phyloP scores from a whole-genome alignment of 345 rosid species.

The Aquilaria sinensis region DNA sequence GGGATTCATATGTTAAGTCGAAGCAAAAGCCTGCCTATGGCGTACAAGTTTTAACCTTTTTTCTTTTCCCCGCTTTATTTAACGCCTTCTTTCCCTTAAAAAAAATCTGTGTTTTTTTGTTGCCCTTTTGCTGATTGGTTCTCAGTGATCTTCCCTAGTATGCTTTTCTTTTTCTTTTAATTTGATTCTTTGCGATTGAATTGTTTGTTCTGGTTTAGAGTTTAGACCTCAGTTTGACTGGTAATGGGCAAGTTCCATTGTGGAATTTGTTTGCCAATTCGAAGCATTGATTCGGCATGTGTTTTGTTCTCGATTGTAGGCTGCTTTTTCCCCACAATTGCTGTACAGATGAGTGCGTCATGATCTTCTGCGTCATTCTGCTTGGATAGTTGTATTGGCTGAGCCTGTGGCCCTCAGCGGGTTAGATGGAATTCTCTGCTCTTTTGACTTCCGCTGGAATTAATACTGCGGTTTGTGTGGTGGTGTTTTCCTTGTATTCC shows the following conservation, averaged over 20 bases:
- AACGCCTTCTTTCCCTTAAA: not conserved
- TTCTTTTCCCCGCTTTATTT: no score
- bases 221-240: not conserved
- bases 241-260: no score
- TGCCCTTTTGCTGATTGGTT: not conserved
- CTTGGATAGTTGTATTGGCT: constrained; percentile 4
- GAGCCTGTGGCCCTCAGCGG: constrained; percentile 17
- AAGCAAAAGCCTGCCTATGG: constrained; percentile 23
- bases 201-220: not conserved
- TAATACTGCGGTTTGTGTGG: constrained; percentile 49
- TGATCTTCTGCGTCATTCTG: constrained; percentile 8
- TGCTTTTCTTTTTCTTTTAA: not conserved
- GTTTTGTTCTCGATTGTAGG: not conserved
- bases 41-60: not conserved
- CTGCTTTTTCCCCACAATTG: no score
- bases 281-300: not conserved
- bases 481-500: constrained; percentile 59
- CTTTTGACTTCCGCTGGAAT: constrained; percentile 79
- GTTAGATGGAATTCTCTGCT: constrained; percentile 53
- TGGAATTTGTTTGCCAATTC: no score
- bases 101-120: not conserved
- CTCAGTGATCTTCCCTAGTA: not conserved
- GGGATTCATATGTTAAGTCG: constrained; percentile 15
- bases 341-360: not conserved
- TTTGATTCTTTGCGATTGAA: not conserved